These are phyloP conservation scores for Aureobasidium sp. DNA, from an alignment of 2,329 filamentous ascomycete genomes.

Conservation along the genomic window DNA sequence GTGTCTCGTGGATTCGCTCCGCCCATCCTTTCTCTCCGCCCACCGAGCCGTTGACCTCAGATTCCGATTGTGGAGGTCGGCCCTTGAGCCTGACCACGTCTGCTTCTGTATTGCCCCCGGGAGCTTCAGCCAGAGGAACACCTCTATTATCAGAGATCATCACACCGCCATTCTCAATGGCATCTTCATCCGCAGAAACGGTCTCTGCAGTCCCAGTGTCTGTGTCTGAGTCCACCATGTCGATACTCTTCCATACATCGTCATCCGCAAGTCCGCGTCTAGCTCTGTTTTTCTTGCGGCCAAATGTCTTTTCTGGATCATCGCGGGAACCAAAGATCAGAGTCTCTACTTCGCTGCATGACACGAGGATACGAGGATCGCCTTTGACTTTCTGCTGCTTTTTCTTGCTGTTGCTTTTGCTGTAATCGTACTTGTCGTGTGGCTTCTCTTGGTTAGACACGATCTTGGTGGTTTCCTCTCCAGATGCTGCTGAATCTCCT, in stretches of 20 bases:
- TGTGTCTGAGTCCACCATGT: constrained; percentile 26
- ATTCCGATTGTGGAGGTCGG: constrained; percentile 33
- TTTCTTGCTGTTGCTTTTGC: constrained; percentile 1
- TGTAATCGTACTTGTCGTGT: constrained; percentile 1
- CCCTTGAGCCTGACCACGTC: constrained; percentile 14
- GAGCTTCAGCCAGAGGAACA: neutral
- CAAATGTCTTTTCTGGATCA: constrained; percentile 38
- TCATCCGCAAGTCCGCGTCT: constrained; percentile 31
- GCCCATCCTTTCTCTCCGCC: constrained; percentile 47
- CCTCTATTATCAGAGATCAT: neutral
- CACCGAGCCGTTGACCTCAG: constrained; percentile 48
- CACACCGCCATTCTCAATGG: constrained; percentile 9
- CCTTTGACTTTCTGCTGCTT: constrained; percentile 29
- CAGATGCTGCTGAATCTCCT: neutral
- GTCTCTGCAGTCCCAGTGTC: neutral
- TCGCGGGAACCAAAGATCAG: constrained; percentile 39
- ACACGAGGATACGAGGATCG: constrained; percentile 41
- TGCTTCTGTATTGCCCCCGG: constrained; percentile 10
- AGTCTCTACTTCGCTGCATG: constrained; percentile 42
- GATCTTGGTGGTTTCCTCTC: neutral
- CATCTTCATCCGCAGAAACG: constrained; percentile 14
- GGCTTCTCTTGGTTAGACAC: neutral
- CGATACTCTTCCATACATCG: constrained; percentile 35
- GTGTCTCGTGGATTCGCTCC: constrained; percentile 44
- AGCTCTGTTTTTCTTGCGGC: constrained; percentile 37